Evolutionary conservation across 1,284 basidiomycete genomes (phyloP).

Genomic region (Coniophora puteana): DNA sequence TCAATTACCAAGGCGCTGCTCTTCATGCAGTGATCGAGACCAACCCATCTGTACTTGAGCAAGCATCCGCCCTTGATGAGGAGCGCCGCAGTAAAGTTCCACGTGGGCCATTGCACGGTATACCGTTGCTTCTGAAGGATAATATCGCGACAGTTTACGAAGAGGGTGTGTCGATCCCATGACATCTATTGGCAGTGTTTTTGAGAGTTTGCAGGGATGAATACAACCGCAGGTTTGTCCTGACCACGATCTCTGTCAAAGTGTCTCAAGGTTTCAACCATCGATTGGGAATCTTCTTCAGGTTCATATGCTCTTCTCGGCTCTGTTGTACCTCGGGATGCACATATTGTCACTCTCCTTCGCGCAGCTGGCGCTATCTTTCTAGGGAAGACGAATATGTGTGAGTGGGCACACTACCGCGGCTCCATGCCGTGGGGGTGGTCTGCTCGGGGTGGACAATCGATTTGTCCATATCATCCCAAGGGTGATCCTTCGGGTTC

Average conservation of each 20-base stretch:
- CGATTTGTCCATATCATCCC: slow-evolving; percentile 41
- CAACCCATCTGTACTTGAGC: slow-evolving; percentile 50
- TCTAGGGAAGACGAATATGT: slow-evolving; percentile 40
- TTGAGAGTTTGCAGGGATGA: too few species aligned
- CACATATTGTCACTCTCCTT: slow-evolving; percentile 52
- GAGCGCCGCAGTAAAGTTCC: slow-evolving; percentile 45
- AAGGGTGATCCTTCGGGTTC: slow-evolving; percentile 43
- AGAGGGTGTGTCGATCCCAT: too few species aligned
- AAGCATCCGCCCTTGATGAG: slow-evolving; percentile 51
- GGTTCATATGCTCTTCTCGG: slow-evolving; percentile 57
- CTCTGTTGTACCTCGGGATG: slow-evolving; percentile 62
- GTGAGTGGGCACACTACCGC: slow-evolving; percentile 43
- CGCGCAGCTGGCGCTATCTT: slow-evolving; percentile 49
- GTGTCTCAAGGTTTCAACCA: too few species aligned
- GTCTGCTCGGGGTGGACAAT: slow-evolving; percentile 44
- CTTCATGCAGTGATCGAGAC: slow-evolving; percentile 61
- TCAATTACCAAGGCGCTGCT: slow-evolving; percentile 59
- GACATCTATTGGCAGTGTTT: too few species aligned
- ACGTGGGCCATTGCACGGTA: slow-evolving; percentile 61
- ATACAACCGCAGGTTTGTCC: slow-evolving; percentile 55
- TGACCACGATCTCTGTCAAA: slow-evolving; percentile 50
- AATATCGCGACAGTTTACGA: slow-evolving; percentile 24
- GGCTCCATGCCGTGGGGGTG: slow-evolving; percentile 38
- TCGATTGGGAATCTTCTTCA: not conserved
- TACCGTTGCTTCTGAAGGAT: slow-evolving; percentile 55